Evolutionary conservation across 140 eudicot species (phyloP).

Genomic region (Erigeron philadelphicus): DNA sequence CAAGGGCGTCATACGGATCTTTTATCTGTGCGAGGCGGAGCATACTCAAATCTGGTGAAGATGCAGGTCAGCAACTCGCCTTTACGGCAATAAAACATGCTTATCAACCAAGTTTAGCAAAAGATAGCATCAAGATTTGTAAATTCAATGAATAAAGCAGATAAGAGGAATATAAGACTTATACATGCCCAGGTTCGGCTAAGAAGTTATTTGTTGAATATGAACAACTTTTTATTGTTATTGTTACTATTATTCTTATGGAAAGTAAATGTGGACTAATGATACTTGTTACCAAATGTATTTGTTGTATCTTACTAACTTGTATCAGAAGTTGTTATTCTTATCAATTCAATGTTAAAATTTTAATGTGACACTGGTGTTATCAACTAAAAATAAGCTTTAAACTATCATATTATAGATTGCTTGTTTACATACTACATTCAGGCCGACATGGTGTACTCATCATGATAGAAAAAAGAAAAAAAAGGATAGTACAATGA

Average conservation of each 20-base stretch:
- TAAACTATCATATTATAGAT: not conserved
- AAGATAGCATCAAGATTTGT: conserved; percentile 10
- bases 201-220: not conserved
- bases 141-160: not conserved
- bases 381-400: not conserved
- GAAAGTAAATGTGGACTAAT: not conserved
- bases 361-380: not conserved
- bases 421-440: not conserved
- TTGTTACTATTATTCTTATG: not conserved
- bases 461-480: not conserved
- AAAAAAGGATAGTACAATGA: not conserved
- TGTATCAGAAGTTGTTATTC: not conserved
- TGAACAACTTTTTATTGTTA: not conserved
- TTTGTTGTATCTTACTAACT: not conserved
- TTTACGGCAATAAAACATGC: conserved; percentile 18
- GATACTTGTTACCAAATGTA: not conserved
- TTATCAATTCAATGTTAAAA: not conserved
- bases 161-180: not conserved
- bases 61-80: conserved; percentile 44
- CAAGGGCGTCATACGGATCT: conserved; percentile 51
- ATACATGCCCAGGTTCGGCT: not conserved
- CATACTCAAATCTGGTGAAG: conserved; percentile 48
- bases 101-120: not conserved
- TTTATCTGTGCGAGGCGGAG: conserved; percentile 38
- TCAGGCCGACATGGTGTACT: not conserved